Evolutionary conservation across 2,329 filamentous ascomycete species (phyloP).

Genomic region (Aspergillus vadensis): DNA sequence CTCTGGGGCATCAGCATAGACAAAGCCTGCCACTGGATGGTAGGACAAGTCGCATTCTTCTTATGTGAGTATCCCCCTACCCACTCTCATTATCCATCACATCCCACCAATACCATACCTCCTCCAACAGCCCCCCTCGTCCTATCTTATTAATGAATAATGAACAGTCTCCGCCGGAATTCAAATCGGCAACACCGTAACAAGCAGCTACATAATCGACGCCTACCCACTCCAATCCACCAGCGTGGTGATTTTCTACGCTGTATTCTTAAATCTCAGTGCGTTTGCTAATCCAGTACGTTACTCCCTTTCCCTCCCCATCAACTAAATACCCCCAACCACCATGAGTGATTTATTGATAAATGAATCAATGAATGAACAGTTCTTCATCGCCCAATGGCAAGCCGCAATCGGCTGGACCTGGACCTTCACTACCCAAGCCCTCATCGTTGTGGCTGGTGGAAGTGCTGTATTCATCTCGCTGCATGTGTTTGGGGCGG

Average conservation of each 20-base stretch:
- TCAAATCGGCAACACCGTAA: conserved; percentile 59
- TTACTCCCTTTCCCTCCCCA: conserved; percentile 1
- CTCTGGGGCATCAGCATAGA: conserved; percentile 60
- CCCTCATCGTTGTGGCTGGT: conserved; percentile 48
- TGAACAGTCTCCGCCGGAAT: conserved; percentile 54
- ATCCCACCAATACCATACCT: no score
- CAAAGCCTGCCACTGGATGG: conserved; percentile 57
- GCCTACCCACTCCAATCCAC: conserved; percentile 59
- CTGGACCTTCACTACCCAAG: conserved; percentile 55
- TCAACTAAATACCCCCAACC: background rate
- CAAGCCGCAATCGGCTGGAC: conserved; percentile 50
- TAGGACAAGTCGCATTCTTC: conserved; percentile 59
- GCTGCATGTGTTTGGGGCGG: conserved; percentile 46
- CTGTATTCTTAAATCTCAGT: conserved; percentile 55
- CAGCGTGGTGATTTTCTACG: conserved; percentile 57
- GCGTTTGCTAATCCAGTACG: conserved; percentile 49
- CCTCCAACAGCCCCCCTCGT: no score
- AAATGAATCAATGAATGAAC: conserved; percentile 19
- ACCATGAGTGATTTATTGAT: no score
- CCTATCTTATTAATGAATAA: no score
- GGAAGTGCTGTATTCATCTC: conserved; percentile 41
- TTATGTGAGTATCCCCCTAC: conserved; percentile 45
- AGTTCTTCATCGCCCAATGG: conserved; percentile 57
- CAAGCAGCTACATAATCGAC: conserved; percentile 58
- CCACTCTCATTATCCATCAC: no score